Conservation (phyloP, 2,329 filamentous ascomycete species). For the Thielaviopsis cerberus region DNA sequence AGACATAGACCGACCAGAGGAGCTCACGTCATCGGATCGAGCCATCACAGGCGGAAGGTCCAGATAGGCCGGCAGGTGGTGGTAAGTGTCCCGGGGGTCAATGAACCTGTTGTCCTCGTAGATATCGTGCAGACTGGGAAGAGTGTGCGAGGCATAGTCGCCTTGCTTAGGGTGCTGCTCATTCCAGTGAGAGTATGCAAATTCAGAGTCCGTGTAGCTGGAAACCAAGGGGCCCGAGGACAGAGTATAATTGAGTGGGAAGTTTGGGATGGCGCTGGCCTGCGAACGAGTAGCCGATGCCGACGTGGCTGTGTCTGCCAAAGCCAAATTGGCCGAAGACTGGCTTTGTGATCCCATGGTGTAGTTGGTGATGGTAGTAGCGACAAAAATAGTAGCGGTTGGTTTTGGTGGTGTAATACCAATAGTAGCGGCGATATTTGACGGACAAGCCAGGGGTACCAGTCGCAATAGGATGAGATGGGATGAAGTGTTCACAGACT, state of each 20-base stretch:
- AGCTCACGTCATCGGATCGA: not conserved
- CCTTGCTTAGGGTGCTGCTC: constrained; percentile 3
- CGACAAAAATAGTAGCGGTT: not conserved
- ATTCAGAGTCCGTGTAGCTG: not conserved
- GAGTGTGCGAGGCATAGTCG: not conserved
- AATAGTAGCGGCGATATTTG: not conserved
- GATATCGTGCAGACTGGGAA: constrained; percentile 7
- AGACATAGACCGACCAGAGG: not conserved
- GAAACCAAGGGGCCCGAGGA: not conserved
- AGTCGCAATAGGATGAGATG: not conserved
- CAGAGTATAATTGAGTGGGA: constrained; percentile 1
- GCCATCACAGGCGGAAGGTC: constrained; percentile 6
- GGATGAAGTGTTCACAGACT: not conserved
- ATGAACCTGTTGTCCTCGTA: constrained; percentile 4
- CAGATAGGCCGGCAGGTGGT: not conserved
- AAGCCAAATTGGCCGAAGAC: not conserved
- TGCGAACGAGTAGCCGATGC: not conserved
- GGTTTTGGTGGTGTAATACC: not conserved
- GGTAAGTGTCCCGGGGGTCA: constrained; percentile 6
- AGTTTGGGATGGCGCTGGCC: constrained; percentile 2
- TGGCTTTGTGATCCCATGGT: not conserved
- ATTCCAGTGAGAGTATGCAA: constrained; percentile 1
- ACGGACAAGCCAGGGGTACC: not conserved
- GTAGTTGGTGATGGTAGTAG: not conserved
- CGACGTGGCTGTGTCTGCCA: not conserved